phyloP scores from a whole-genome alignment of 805 yeast species.

The Pichia gijzeniarum region DNA sequence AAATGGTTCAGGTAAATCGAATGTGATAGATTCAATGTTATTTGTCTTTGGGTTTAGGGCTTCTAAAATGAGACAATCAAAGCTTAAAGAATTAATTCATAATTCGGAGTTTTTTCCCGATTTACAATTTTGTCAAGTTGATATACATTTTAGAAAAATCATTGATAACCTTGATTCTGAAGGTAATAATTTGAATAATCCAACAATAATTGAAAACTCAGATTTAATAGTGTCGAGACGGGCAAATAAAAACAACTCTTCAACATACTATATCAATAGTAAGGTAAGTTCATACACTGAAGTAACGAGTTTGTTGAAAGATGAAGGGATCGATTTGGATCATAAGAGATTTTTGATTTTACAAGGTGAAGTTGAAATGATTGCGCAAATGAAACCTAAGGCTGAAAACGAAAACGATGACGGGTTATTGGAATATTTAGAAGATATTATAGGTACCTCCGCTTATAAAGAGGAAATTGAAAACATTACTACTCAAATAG shows the following conservation, averaged over 20 bases:
- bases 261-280: conserved; percentile 72
- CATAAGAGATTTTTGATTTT: conserved; percentile 90
- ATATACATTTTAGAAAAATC: conserved; percentile 78
- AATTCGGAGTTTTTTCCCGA: conserved; percentile 70
- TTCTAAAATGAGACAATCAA: conserved; percentile 92
- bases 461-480: conserved; percentile 75
- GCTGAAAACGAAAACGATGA: conserved; percentile 91
- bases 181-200: conserved; percentile 22
- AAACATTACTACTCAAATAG: conserved; percentile 51
- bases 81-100: conserved; percentile 87
- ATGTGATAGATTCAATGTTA: conserved; percentile 95
- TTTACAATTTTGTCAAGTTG: conserved; percentile 77
- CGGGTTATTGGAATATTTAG: conserved; percentile 88
- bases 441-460: conserved; percentile 95
- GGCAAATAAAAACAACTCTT: conserved; percentile 69
- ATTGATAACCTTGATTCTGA: conserved; percentile 37
- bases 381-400: conserved; percentile 97
- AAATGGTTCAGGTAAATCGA: conserved; percentile 95
- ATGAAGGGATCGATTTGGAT: conserved; percentile 86
- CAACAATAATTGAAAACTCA: conserved; percentile 45
- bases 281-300: conserved; percentile 65
- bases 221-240: conserved; percentile 70
- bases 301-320: conserved; percentile 67
- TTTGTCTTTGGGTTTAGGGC: conserved; percentile 98
- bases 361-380: conserved; percentile 97